Percentiles rank a stretch among this genome's conserved stretches.
Conservation (phyloP, 805 yeast species). For the Candida schatavii region DNA sequence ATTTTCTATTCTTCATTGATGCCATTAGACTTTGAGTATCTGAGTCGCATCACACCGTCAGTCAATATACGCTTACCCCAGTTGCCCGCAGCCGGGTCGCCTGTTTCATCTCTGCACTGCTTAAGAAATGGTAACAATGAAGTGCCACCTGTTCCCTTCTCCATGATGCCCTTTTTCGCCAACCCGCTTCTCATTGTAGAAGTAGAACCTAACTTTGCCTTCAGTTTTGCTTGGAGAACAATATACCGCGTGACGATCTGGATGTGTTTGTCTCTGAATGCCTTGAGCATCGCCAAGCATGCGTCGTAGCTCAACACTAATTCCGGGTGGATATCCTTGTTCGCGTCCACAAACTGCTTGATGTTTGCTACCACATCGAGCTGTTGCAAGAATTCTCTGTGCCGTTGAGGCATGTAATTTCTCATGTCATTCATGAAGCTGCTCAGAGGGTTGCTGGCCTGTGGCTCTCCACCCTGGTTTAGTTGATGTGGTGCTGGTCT, state of each 20-base stretch:
- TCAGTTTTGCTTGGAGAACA: slow-evolving; percentile 69
- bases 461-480: slow-evolving; percentile 6
- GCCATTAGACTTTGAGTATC: slow-evolving; percentile 37
- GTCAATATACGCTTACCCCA: slow-evolving; percentile 82
- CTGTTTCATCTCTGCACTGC: slow-evolving; percentile 95
- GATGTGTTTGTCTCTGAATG: slow-evolving; percentile 89
- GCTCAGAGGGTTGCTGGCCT: slow-evolving; percentile 14
- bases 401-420: slow-evolving; percentile 84
- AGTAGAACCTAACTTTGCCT: slow-evolving; percentile 50
- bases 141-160: slow-evolving; percentile 93
- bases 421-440: slow-evolving; percentile 81
- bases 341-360: slow-evolving; percentile 57
- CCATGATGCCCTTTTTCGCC: slow-evolving; percentile 55
- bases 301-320: slow-evolving; percentile 79
- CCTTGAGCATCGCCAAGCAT: slow-evolving; percentile 81
- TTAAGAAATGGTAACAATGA: slow-evolving; percentile 86
- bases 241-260: slow-evolving; percentile 89
- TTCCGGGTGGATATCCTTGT: slow-evolving; percentile 44
- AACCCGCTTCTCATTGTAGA: slow-evolving; percentile 65
- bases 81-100: slow-evolving; percentile 85
- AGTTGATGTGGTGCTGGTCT: slow-evolving; percentile 30
- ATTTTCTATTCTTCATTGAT: slow-evolving; percentile 34
- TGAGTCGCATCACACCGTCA: slow-evolving; percentile 48
- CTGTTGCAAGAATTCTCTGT: slow-evolving; percentile 67
- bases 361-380: slow-evolving; percentile 57